Percentiles rank a stretch among this genome's conserved stretches.
phyloP scores from a whole-genome alignment of 2,329 filamentous ascomycete species.

The Aspergillus spinulosporus region DNA sequence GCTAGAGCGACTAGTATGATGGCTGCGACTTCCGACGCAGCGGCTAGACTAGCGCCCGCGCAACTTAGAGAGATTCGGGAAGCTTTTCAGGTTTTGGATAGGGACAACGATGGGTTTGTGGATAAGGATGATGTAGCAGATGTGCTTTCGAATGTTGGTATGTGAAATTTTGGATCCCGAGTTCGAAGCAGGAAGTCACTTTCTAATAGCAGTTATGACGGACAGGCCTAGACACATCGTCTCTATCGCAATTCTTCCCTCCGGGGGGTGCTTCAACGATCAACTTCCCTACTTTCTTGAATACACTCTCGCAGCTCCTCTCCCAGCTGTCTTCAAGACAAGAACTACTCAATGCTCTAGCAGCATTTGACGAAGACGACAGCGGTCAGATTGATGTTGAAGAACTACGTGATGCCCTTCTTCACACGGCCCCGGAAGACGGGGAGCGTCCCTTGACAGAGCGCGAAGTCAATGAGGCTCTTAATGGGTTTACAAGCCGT shows the following conservation, averaged over 20 bases:
- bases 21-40: slow-evolving; percentile 32
- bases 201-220: slow-evolving; percentile 2
- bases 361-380: slow-evolving; percentile 93
- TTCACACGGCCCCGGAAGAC: slow-evolving; percentile 77
- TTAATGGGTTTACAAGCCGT: slow-evolving; percentile 80
- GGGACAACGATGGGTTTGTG: slow-evolving; percentile 81
- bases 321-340: slow-evolving; percentile 71
- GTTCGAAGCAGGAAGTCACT: neutral
- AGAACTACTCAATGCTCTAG: slow-evolving; percentile 86
- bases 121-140: slow-evolving; percentile 80
- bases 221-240: slow-evolving; percentile 72
- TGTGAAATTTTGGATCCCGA: slow-evolving; percentile 16
- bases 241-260: slow-evolving; percentile 81
- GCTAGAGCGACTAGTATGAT: slow-evolving; percentile 27
- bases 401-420: slow-evolving; percentile 77
- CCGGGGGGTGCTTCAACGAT: slow-evolving; percentile 70
- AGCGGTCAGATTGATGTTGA: slow-evolving; percentile 85
- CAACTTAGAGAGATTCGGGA: slow-evolving; percentile 87
- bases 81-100: slow-evolving; percentile 89
- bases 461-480: slow-evolving; percentile 79
- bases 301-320: slow-evolving; percentile 73
- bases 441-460: slow-evolving; percentile 65
- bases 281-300: slow-evolving; percentile 81
- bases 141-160: slow-evolving; percentile 83
- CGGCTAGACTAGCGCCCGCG: slow-evolving; percentile 66